Conservation (phyloP, 2,329 filamentous ascomycete genomes). For the Tetracladium maxilliforme region DNA sequence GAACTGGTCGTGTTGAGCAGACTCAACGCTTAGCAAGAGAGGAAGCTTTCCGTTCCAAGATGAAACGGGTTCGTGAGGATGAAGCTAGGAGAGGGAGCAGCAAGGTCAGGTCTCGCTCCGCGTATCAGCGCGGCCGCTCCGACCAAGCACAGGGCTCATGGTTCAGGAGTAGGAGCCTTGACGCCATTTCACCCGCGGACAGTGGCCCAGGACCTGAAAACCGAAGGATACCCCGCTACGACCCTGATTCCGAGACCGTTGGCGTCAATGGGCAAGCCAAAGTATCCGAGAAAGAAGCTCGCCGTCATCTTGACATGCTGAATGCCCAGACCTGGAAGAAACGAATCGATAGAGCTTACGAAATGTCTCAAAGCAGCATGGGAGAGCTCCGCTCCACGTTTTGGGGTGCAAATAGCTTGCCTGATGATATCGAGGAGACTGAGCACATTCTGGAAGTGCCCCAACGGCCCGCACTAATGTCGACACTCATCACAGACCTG, state of each 20-base stretch:
- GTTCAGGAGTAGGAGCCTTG: constrained; percentile 16
- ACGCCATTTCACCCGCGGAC: constrained; percentile 3
- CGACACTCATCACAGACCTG: constrained; percentile 67
- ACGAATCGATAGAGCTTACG: constrained; percentile 67
- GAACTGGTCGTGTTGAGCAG: constrained; percentile 77
- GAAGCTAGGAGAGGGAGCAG: constrained; percentile 37
- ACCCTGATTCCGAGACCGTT: constrained; percentile 63
- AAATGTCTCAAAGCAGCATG: constrained; percentile 56
- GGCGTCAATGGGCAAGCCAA: constrained; percentile 59
- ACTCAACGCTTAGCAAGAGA: constrained; percentile 79
- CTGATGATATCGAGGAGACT: constrained; percentile 66
- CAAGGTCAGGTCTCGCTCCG: constrained; percentile 39
- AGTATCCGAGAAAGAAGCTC: constrained; percentile 63
- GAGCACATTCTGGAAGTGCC: constrained; percentile 81
- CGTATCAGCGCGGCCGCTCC: constrained; percentile 12
- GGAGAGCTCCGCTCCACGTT: constrained; percentile 67
- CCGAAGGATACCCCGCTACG: constrained; percentile 47
- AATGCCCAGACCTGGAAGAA: constrained; percentile 88
- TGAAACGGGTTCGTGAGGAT: constrained; percentile 68
- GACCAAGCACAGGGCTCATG: constrained; percentile 8
- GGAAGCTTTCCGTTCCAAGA: constrained; percentile 78
- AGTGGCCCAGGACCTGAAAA: constrained; percentile 1
- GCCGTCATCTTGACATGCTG: constrained; percentile 58
- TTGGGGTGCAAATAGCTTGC: constrained; percentile 67
- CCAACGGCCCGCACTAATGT: constrained; percentile 70